phyloP scores from a whole-genome alignment of 176 grass and related monocot genomes.

The Rhynchospora pubera region DNA sequence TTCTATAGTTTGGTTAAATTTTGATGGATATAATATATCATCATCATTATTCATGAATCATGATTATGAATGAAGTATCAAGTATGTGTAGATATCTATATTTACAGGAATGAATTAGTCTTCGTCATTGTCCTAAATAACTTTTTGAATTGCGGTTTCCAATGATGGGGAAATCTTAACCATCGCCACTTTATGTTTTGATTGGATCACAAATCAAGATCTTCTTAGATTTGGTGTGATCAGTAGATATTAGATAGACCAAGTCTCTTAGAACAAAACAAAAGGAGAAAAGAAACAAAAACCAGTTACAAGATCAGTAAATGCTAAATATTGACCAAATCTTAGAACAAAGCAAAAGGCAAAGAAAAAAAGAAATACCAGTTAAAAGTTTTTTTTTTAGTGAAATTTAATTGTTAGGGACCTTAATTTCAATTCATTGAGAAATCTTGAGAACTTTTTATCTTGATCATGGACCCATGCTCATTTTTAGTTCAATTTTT shows the following conservation, averaged over 20 bases:
- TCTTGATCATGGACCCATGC: too few species aligned
- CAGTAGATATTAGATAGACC: slow-evolving; percentile 8
- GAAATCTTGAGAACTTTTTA: too few species aligned
- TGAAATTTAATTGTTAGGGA: too few species aligned
- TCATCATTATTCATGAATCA: neutral
- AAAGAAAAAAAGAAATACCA: too few species aligned
- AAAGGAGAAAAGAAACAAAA: too few species aligned
- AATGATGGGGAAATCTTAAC: slow-evolving; percentile 19
- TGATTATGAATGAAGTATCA: neutral
- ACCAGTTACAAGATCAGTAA: too few species aligned
- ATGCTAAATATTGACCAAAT: too few species aligned
- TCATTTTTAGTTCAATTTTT: too few species aligned
- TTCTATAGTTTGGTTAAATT: neutral
- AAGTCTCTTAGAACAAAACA: neutral
- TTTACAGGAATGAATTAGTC: neutral
- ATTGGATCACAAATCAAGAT: slow-evolving; percentile 6
- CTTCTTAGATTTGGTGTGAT: slow-evolving; percentile 7
- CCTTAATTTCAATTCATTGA: too few species aligned
- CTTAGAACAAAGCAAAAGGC: too few species aligned
- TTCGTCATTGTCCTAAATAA: neutral
- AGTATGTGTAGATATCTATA: neutral
- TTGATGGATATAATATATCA: neutral
- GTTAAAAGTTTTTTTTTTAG: too few species aligned
- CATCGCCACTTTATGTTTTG: slow-evolving; percentile 5
- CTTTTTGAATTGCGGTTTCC: slow-evolving; percentile 10